Base-by-base conservation (phyloP, 345 rosid genomes). In the Salix suchowensis region DNA sequence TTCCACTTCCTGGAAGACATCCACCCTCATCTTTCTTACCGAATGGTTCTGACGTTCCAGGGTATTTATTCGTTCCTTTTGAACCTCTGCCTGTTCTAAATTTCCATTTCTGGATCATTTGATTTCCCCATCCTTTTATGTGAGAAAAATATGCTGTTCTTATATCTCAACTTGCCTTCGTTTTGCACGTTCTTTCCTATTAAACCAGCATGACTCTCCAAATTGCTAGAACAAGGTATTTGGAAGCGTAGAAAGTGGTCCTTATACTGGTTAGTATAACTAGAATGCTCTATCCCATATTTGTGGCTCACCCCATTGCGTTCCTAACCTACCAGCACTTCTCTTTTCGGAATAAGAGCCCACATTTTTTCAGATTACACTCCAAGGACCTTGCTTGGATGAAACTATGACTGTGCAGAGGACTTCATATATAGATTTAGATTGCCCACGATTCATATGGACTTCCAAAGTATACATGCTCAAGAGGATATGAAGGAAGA, bases 1-100 rank as follows among this genome's bases (percentile, higher is more conserved):
- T 81, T 54, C 84, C 84, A 37, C 67, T 81, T 7, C 84, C 84
- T 0, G 84, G 81, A 64, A 78, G 76, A 40, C 81, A 77, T 74
- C 84, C 76, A 5, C 81, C 84, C 37, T 77, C 84, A 0, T 71
- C 76, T 21, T 55, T 60, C 48, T 73, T 81, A 54, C 74, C 78
- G 4, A 69, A 73, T 44, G 75, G 72, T 54, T 70, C 67, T 70
- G 72, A 69, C 19, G 2, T 61, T 42, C 14, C 73, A n/a, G 48
- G 84, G 84, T 77, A 81, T 60, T 37, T n/a, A 21, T 65, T 8
- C 1, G 14, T 16, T 36, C 52, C 28, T 4, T 8, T 48, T 44
- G 15, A 8, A 71, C 12, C 24, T 60, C 1, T 68, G 40, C 12
- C 14, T n/a, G 26, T 58, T 58, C 62, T n/a, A 10, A 58, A 23